Evolutionary conservation across 192 early-diverging fungal species (phyloP), one percentile per base, ranked within the genome.

Genomic region (Coemansia reversa): DNA sequence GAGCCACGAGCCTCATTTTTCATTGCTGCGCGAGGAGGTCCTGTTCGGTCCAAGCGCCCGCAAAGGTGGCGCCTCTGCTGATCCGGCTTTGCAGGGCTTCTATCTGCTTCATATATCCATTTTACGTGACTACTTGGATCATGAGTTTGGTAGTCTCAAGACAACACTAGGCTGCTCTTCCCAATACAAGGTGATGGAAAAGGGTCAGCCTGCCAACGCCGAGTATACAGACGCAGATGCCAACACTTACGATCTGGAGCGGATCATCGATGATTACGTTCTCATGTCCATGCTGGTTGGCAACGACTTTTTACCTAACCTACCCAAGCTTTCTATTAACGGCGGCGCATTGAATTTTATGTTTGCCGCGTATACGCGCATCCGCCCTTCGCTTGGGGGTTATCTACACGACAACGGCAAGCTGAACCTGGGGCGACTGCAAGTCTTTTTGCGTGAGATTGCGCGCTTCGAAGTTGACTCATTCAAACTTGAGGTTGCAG

Each of bases 1-100:
- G 39, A 96, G 91, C 56, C 97, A 99, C 70, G 97, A 99, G 78
- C 95, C 97, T 20, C 91, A 99, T 66, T 95, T 99, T 71, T 89
- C 92, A 58, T 88, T 99, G 60, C 78, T 99, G 74, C 87, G 97
- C 69, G 97, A 99, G 78, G 95, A 99, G 54, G 94, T 99, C 5
- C 85, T 90, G 47, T 92, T 90, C 77, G 89, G 89, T 1, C 58
- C 69, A 0, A 48, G 62, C 16, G 57, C 67, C 9, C 72, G 64
- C 69, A 72, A 60, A 20, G 45, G 53, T 52, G 60, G 61, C 2
- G 63, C 71, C 6, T 58, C 70, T 28, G 65, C 72, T 14, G 70
- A 74, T 25, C 74, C 82, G 22, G 60, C 68, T 6, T 69, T 74
- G 65, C 74, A 72, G 58, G 81, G 86, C 39, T 88, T 89, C 62